Base-by-base conservation (phyloP, 306 rosid genomes). In the Ziziphus jujuba region DNA sequence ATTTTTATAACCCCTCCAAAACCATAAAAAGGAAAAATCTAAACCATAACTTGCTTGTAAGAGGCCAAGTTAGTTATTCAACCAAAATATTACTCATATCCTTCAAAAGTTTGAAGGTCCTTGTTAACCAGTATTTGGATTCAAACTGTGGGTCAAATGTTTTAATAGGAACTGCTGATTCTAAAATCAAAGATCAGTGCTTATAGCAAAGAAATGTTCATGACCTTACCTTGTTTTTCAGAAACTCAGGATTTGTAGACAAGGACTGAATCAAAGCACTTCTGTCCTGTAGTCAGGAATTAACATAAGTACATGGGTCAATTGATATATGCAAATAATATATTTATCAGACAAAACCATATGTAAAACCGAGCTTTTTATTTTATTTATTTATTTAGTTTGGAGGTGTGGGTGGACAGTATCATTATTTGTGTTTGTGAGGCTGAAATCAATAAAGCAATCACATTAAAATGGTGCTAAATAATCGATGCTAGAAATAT, bases 221-320 rank as follows among this genome's bases (percentile, higher is more conserved):
- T 4, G 33, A 28, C 33, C 54, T 34, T 81, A 86, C 98, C 84
- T 84, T 90, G 80, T 90, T 92, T 81, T 84, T 87, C 73, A 92
- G 73, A 79, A 0, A 92, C 82, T 92, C 98, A 0, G 98, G 97
- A 83, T 90, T 86, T 9, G 97, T 90, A 21, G 98, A 92, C 50
- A 92, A 75, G n/a, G 98, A 85, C 66, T 82, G 93, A 73, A 86
- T 75, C 87, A 92, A 67, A 77, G 90, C 85, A 73, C 65, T 87
- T 71, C 97, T 78, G 67, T 92, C 97, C 98, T 92, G 90, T 80
- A 55, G 69, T 25, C 60, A 80, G 59, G 61, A 62, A 59, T 65
- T 34, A 49, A 67, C 50, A 16, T 19, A 58, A 45, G 63, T 43
- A 63, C 25, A 14, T 8, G 24, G 24, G 31, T 64, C 19, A 56